Evolutionary conservation across 2,329 filamentous ascomycete species (phyloP).

Genomic region (Fusarium domesticum): DNA sequence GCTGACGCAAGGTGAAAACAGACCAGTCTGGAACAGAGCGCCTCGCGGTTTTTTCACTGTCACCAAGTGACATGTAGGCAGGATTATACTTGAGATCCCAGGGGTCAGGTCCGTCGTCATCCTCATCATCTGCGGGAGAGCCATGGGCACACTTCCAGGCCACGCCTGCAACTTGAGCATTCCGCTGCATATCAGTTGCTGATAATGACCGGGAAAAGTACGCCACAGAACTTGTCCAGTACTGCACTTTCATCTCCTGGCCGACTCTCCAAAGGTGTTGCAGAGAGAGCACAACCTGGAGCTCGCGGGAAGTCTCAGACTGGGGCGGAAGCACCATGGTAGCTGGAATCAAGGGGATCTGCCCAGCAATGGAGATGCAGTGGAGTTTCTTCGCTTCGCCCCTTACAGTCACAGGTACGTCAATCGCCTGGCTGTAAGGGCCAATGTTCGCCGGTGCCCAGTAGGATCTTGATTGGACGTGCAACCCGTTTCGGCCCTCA

Average conservation of each 20-base stretch:
- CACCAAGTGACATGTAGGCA: slow-evolving; percentile 43
- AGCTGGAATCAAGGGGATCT: slow-evolving; percentile 82
- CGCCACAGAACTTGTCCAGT: slow-evolving; percentile 73
- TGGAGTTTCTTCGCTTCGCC: slow-evolving; percentile 26
- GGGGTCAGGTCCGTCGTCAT: slow-evolving; percentile 56
- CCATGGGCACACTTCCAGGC: slow-evolving; percentile 50
- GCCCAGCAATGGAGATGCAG: slow-evolving; percentile 72
- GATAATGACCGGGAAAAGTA: slow-evolving; percentile 56
- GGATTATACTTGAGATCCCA: slow-evolving; percentile 65
- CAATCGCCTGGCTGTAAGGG: slow-evolving; percentile 88
- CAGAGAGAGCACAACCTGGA: slow-evolving; percentile 69
- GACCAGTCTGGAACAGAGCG: slow-evolving; percentile 50
- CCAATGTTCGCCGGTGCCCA: slow-evolving; percentile 99
- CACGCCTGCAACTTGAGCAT: slow-evolving; percentile 42
- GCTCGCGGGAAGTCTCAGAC: slow-evolving; percentile 41
- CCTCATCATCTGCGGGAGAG: slow-evolving; percentile 45
- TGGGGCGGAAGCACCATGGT: slow-evolving; percentile 63
- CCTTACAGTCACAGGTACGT: slow-evolving; percentile 37
- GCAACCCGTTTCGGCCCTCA: slow-evolving; percentile 59
- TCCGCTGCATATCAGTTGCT: slow-evolving; percentile 28
- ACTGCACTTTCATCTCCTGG: slow-evolving; percentile 64
- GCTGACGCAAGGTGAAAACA: slow-evolving; percentile 38
- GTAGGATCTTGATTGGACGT: slow-evolving; percentile 91
- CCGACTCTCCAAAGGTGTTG: slow-evolving; percentile 91
- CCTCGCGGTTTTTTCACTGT: slow-evolving; percentile 21